phyloP scores from a whole-genome alignment of 106 monocot species.

The Dioscorea dumetorum region DNA sequence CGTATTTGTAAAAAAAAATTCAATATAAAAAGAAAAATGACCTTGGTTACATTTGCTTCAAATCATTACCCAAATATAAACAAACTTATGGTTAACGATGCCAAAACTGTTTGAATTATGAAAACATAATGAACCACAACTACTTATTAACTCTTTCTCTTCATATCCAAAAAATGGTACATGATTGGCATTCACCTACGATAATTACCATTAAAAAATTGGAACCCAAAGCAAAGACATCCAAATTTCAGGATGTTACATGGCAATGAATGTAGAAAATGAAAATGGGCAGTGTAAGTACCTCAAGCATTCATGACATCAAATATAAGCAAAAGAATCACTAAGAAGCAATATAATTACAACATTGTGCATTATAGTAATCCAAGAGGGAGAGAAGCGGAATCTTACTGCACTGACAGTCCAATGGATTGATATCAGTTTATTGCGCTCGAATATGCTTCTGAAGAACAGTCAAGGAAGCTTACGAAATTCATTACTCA shows the following conservation, averaged over 20 bases:
- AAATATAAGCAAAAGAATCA: neutral
- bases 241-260: neutral
- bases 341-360: neutral
- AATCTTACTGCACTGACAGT: slow-evolving; percentile 61
- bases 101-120: too few relatives aligned
- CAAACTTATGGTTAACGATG: too few relatives aligned
- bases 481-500: neutral
- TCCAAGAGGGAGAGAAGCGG: slow-evolving; percentile 16
- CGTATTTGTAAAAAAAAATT: too few relatives aligned
- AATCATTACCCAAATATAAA: too few relatives aligned
- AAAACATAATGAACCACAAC: too few relatives aligned
- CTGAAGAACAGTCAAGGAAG: slow-evolving; percentile 38
- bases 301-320: neutral
- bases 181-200: too few relatives aligned
- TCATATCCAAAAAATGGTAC: too few relatives aligned
- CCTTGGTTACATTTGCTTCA: too few relatives aligned
- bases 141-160: too few relatives aligned
- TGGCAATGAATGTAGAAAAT: neutral
- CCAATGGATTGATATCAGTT: slow-evolving; percentile 62
- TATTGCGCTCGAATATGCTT: slow-evolving; percentile 72
- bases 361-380: neutral
- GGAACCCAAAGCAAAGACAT: neutral
- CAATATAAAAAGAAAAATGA: too few relatives aligned
- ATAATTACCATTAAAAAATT: neutral
- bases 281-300: neutral